Evolutionary conservation across 2,329 filamentous ascomycete species (phyloP).

Genomic region (Zarea fungicola): DNA sequence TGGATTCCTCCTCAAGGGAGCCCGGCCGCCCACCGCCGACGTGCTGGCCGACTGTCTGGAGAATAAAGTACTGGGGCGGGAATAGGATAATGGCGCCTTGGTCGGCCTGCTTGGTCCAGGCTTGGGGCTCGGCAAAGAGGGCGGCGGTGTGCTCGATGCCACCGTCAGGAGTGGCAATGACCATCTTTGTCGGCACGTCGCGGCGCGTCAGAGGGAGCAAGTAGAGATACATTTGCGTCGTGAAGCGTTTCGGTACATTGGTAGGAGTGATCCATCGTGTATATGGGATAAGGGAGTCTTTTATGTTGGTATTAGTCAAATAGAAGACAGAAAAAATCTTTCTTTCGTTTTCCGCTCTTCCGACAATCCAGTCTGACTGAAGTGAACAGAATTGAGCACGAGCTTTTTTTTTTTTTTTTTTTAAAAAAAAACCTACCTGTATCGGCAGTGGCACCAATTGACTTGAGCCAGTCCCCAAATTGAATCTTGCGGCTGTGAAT

Average conservation of each 20-base stretch:
- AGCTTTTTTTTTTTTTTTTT: conserved; percentile 43
- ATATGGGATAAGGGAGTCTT: conserved; percentile 63
- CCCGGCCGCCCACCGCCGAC: conserved; percentile 32
- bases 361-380: no score
- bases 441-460: conserved; percentile 58
- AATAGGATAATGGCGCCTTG: conserved; percentile 73
- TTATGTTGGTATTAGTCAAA: no score
- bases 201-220: conserved; percentile 57
- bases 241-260: conserved; percentile 70
- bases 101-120: conserved; percentile 63
- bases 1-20: conserved; percentile 22
- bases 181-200: conserved; percentile 39
- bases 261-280: conserved; percentile 87
- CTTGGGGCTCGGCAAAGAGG: conserved; percentile 63
- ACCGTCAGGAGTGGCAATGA: conserved; percentile 68
- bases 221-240: conserved; percentile 96
- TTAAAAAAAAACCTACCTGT: conserved; percentile 42
- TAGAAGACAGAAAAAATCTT: no score
- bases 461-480: conserved; percentile 61
- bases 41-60: conserved; percentile 53
- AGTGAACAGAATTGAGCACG: no score
- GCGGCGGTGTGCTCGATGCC: conserved; percentile 65
- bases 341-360: no score
- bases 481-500: conserved; percentile 62
- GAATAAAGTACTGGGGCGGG: conserved; percentile 79